Evolutionary conservation across 2,329 filamentous ascomycete species (phyloP).

Genomic region (Trichoderma brevicompactum): DNA sequence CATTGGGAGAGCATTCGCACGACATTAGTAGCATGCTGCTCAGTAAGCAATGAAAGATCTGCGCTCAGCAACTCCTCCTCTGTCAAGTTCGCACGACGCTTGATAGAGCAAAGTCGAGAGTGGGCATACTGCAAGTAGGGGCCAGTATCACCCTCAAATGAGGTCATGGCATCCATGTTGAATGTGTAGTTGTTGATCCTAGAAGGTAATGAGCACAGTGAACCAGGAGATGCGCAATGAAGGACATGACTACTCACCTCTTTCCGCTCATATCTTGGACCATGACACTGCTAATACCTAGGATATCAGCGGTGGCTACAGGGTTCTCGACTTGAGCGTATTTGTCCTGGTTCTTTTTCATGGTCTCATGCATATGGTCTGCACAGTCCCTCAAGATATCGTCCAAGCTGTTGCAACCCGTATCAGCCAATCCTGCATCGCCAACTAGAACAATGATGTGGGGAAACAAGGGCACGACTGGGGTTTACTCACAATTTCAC

Average conservation of each 20-base stretch:
- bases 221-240: background rate
- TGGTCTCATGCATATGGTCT: constrained; percentile 97
- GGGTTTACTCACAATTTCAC: constrained; percentile 64
- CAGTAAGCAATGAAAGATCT: constrained; percentile 69
- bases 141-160: constrained; percentile 83
- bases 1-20: constrained; percentile 79
- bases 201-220: background rate
- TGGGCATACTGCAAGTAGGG: constrained; percentile 86
- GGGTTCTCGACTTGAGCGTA: constrained; percentile 89
- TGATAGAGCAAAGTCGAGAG: constrained; percentile 70
- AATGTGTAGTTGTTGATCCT: constrained; percentile 71
- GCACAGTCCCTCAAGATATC: constrained; percentile 64
- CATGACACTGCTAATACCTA: constrained; percentile 96
- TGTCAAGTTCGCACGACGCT: constrained; percentile 58
- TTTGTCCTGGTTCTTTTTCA: constrained; percentile 88
- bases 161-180: constrained; percentile 80
- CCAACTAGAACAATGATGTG: background rate
- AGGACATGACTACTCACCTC: constrained; percentile 57
- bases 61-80: constrained; percentile 64
- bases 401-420: constrained; percentile 43
- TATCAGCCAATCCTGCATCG: background rate
- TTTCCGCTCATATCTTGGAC: constrained; percentile 98
- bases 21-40: constrained; percentile 73
- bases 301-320: constrained; percentile 77
- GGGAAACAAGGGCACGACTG: background rate